Conservation (phyloP, 2,329 filamentous ascomycete genomes). For the Fusarium robinianum region DNA sequence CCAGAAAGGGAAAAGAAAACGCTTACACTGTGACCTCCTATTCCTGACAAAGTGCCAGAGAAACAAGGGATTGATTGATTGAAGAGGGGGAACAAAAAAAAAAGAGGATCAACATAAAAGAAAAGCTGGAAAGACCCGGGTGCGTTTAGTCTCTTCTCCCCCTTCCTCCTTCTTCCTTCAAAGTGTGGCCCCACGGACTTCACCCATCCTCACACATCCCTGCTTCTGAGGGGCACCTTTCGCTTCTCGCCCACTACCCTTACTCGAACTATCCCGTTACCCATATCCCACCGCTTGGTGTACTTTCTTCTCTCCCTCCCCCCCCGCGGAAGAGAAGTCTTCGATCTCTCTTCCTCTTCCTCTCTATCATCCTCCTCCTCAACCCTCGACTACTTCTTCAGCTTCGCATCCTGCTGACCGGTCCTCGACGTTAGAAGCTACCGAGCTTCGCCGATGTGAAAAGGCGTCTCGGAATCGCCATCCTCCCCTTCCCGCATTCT, state of each 20-base stretch:
- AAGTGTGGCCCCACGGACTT: slow-evolving; percentile 35
- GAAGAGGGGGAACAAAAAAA: too few relatives aligned
- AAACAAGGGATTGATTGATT: too few relatives aligned
- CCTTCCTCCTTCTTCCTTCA: slow-evolving; percentile 1
- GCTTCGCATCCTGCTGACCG: slow-evolving; percentile 29
- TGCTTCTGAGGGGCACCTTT: slow-evolving; percentile 37
- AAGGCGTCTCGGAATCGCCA: slow-evolving; percentile 22
- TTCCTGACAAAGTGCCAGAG: too few relatives aligned
- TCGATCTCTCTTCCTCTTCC: too few relatives aligned
- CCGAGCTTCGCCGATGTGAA: slow-evolving; percentile 37
- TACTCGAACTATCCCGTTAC: slow-evolving; percentile 23
- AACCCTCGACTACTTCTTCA: slow-evolving; percentile 16
- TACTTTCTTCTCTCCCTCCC: slow-evolving; percentile 11
- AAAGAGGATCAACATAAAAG: slow-evolving; percentile 1
- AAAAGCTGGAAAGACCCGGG: slow-evolving; percentile 8
- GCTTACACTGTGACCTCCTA: too few relatives aligned
- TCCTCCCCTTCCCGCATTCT: slow-evolving; percentile 18
- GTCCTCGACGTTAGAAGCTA: slow-evolving; percentile 28
- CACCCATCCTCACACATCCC: slow-evolving; percentile 25
- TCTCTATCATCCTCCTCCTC: slow-evolving; percentile 16
- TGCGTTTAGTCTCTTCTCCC: slow-evolving; percentile 26
- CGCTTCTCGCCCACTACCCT: slow-evolving; percentile 34
- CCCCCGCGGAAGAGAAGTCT: slow-evolving; percentile 6
- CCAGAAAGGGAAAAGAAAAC: too few relatives aligned
- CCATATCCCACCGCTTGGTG: slow-evolving; percentile 35